Percentiles rank a stretch among this genome's conserved stretches.
Evolutionary conservation across 306 rosid genomes (phyloP).

Genomic region (Rosa persica): DNA sequence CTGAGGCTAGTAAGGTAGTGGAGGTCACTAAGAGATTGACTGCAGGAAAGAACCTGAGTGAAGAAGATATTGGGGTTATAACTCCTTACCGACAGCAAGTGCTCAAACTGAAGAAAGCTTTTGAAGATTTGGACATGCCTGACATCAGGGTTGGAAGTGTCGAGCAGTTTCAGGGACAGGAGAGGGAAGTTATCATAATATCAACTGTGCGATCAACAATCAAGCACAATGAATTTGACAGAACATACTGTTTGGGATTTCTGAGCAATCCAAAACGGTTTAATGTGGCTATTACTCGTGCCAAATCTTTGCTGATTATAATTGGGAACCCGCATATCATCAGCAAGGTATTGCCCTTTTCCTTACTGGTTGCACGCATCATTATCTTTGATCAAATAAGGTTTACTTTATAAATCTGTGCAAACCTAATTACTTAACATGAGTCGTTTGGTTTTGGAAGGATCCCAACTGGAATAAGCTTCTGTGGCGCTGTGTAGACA

Average conservation of each 20-base stretch:
- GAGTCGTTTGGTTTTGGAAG: conserved; percentile 43
- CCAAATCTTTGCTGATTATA: conserved; percentile 73
- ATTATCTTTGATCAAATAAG: not conserved
- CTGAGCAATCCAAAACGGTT: conserved; percentile 89
- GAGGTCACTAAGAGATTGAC: conserved; percentile 54
- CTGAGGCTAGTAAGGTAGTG: conserved; percentile 82
- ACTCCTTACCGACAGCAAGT: conserved; percentile 95
- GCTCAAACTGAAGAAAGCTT: conserved; percentile 63
- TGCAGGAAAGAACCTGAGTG: conserved; percentile 41
- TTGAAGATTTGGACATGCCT: conserved; percentile 58
- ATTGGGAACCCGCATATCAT: conserved; percentile 93
- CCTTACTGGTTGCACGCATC: not conserved
- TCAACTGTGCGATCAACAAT: conserved; percentile 96
- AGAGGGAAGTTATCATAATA: conserved; percentile 74
- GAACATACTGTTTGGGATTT: conserved; percentile 76
- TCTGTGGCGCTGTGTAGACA: conserved; percentile 79
- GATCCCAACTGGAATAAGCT: conserved; percentile 79
- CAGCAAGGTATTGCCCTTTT: conserved; percentile 58
- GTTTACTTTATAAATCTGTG: not conserved
- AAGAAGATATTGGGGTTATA: conserved; percentile 81
- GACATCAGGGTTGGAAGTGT: conserved; percentile 86
- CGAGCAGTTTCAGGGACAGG: conserved; percentile 96
- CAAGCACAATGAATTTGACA: conserved; percentile 87
- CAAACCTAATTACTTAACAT: not conserved
- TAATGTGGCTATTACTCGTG: conserved; percentile 92